Conservation (phyloP, 2,329 filamentous ascomycete species). For the Cladosporium sp. region DNA sequence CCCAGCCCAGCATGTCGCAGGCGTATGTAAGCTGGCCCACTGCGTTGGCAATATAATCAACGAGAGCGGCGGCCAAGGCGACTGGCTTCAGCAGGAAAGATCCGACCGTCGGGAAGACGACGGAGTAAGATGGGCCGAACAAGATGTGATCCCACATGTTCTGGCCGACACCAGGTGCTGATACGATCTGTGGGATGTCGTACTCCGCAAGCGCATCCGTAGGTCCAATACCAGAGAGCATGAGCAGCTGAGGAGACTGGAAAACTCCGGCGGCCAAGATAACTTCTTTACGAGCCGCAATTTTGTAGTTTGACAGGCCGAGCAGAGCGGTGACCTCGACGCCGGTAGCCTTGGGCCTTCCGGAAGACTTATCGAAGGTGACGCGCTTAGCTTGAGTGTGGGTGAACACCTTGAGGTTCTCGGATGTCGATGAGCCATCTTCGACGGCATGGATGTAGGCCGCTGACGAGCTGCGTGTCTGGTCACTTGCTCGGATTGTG, state of each 20-base stretch:
- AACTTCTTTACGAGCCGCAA: constrained; percentile 42
- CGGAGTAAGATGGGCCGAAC: constrained; percentile 36
- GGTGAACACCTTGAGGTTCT: constrained; percentile 36
- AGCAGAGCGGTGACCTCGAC: constrained; percentile 23
- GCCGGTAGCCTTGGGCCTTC: constrained; percentile 14
- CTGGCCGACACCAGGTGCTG: constrained; percentile 35
- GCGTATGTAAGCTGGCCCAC: constrained; percentile 29
- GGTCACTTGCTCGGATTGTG: constrained; percentile 23
- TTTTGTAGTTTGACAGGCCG: constrained; percentile 25
- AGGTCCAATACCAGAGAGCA: constrained; percentile 35
- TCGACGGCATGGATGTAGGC: constrained; percentile 18
- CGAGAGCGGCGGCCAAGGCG: background rate
- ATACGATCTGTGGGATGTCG: constrained; percentile 32
- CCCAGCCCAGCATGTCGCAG: constrained; percentile 28
- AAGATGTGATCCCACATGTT: constrained; percentile 36
- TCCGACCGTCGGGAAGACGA: constrained; percentile 2
- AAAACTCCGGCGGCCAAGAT: constrained; percentile 47
- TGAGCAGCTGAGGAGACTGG: constrained; percentile 43
- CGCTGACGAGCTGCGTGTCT: constrained; percentile 23
- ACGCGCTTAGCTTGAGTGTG: constrained; percentile 27
- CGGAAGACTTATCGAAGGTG: constrained; percentile 24
- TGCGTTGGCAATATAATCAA: background rate
- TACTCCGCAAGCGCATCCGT: constrained; percentile 34
- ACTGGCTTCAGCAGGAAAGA: background rate
- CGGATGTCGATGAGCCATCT: background rate